Percentiles rank a stretch among this genome's conserved stretches.
Evolutionary conservation across 768 basidiomycete species (phyloP).

Genomic region (Cystobasidium tubakii): DNA sequence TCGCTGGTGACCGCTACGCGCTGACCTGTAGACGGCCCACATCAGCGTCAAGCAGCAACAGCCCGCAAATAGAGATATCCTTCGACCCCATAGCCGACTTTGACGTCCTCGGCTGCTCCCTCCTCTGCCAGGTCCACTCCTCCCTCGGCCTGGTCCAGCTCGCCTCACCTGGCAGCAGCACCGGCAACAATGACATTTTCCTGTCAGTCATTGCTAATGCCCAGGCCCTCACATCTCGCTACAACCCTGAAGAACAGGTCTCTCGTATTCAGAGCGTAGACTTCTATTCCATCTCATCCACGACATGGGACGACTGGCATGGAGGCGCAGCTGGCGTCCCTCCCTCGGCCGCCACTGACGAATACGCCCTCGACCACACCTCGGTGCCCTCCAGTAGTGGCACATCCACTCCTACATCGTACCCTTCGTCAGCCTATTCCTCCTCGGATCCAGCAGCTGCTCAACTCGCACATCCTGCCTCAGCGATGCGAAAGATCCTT

Average conservation of each 20-base stretch:
- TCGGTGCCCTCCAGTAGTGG: constrained; percentile 24
- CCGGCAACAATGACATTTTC: constrained; percentile 62
- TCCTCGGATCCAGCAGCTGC: constrained; percentile 47
- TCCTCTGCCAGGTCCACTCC: constrained; percentile 1
- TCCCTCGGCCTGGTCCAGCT: constrained; percentile 37
- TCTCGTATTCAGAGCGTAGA: constrained; percentile 79
- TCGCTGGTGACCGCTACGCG: constrained; percentile 20
- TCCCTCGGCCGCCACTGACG: constrained; percentile 49
- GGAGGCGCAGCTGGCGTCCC: constrained; percentile 56
- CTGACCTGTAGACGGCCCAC: neutral
- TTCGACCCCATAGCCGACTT: constrained; percentile 24
- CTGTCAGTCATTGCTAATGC: constrained; percentile 72
- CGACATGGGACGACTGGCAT: constrained; percentile 73
- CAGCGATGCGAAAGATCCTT: constrained; percentile 80
- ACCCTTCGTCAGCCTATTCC: neutral
- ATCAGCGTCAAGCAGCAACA: neutral
- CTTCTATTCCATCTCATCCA: constrained; percentile 79
- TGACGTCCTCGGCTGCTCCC: constrained; percentile 5
- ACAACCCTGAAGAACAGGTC: constrained; percentile 58
- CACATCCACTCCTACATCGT: neutral
- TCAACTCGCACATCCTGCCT: constrained; percentile 80
- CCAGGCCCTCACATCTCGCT: constrained; percentile 59
- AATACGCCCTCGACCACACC: constrained; percentile 13
- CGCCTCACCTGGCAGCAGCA: neutral
- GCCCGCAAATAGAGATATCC: constrained; percentile 18